Evolutionary conservation across 2,329 filamentous ascomycete genomes (phyloP).

Genomic region (Fusarium paranaense): DNA sequence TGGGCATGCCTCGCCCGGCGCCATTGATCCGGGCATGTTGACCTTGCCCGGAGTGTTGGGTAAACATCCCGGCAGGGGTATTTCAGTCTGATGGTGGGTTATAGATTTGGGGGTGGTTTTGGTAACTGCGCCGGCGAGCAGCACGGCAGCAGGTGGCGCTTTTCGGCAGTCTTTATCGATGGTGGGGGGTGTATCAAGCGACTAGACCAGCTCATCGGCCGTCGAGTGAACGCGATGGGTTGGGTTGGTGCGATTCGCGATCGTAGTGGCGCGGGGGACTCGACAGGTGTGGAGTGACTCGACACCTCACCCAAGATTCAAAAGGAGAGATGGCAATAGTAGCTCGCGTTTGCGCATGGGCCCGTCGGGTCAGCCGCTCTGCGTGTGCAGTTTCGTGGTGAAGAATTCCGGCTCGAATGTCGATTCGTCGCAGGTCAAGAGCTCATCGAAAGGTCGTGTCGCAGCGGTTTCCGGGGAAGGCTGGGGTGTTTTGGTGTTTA

Average conservation of each 20-base stretch:
- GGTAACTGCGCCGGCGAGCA: constrained; percentile 44
- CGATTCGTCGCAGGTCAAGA: constrained; percentile 43
- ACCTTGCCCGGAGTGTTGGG: constrained; percentile 72
- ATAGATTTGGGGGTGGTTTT: constrained; percentile 28
- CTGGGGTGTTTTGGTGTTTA: constrained; percentile 10
- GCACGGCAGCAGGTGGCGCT: constrained; percentile 42
- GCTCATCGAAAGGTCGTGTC: constrained; percentile 43
- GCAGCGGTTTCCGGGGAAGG: constrained; percentile 23
- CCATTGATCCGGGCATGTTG: constrained; percentile 80
- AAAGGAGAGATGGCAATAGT: constrained; percentile 46
- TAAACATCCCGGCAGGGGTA: constrained; percentile 72
- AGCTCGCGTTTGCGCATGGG: constrained; percentile 56
- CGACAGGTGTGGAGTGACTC: constrained; percentile 34
- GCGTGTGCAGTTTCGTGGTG: constrained; percentile 33
- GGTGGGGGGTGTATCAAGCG: constrained; percentile 25
- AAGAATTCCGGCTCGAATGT: constrained; percentile 22
- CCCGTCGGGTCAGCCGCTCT: constrained; percentile 39
- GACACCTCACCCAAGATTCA: constrained; percentile 47
- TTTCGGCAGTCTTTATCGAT: constrained; percentile 33
- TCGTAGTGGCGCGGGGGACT: constrained; percentile 23
- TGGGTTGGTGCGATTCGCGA: constrained; percentile 11
- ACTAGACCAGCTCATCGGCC: constrained; percentile 43
- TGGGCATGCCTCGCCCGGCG: constrained; percentile 67
- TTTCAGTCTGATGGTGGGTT: constrained; percentile 27
- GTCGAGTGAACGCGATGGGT: constrained; percentile 17